Base-by-base conservation (phyloP, 257 asterid genomes). In the Eustoma russellianum region DNA sequence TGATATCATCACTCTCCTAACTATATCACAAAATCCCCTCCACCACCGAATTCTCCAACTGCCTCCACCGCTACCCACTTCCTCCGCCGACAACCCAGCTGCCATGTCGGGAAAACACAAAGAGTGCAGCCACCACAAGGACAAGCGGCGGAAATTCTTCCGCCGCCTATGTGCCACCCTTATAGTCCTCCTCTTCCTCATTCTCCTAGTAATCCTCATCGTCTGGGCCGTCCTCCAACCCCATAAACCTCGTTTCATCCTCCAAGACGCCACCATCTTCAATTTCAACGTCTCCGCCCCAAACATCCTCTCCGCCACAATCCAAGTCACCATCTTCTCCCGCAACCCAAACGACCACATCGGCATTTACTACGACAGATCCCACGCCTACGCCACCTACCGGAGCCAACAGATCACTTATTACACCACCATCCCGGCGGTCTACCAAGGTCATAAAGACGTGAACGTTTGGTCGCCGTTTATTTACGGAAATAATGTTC, bases 191-290 rank as follows among this genome's bases (percentile, higher is more conserved):
- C 1, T 0, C 64, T 76, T 91, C 86, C 44, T 88, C 56, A 1
- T 75, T 66, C 83, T 87, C 5, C 1, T 87, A 5, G 3, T 67
- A 2, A 6, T 85, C 76, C 94, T 92, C 62, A 14, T 92, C 17
- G 46, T 67, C 1, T 87, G 97, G 97, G 95, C 95, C 28, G 33
- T 81, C 3, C 86, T 92, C 30, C 90, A 85, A 52, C 98, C 98
- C 13, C 74, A 64, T 14, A 87, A 84, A 47, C 97, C 98, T 17
- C 77, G 86, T 3, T 92, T 92, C 69, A 57, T 56, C 61, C 93
- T 92, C 79, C 90, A 92, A 50, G 98, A 92, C 79, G 95, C 95
- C 62, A 92, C 98, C 66, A 73, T 92, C 78, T 92, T 82, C 74
- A 40, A 57, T 68, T 82, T 88, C 73, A 80, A 77, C 73, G 91